Conservation (phyloP, 768 basidiomycete genomes). For the Cystofilobasidium ferigula region DNA sequence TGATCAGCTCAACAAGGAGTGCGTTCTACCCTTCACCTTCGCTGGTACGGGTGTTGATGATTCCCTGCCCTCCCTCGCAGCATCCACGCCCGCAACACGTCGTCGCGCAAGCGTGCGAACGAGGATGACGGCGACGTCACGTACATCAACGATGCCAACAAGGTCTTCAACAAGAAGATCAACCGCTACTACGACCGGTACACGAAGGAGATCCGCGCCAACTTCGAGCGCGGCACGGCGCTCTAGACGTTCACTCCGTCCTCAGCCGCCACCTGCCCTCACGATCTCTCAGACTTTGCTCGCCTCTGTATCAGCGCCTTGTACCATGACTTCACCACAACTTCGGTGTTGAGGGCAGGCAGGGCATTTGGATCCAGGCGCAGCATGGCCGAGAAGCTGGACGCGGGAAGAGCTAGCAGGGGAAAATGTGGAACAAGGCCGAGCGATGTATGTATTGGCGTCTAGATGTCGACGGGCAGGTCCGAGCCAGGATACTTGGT, state of each 20-base stretch:
- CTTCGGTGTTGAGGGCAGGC: conserved; percentile 46
- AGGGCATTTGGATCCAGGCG: too few relatives aligned
- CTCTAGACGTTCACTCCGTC: conserved; percentile 42
- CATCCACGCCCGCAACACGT: conserved; percentile 78
- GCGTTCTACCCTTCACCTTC: conserved; percentile 39
- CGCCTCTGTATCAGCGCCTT: not conserved
- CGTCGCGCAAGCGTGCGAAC: conserved; percentile 76
- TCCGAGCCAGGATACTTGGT: not conserved
- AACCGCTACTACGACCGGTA: conserved; percentile 94
- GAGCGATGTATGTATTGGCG: too few relatives aligned
- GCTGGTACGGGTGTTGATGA: not conserved
- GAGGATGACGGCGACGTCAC: conserved; percentile 94
- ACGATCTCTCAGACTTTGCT: conserved; percentile 55
- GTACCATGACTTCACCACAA: conserved; percentile 22
- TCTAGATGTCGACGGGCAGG: not conserved
- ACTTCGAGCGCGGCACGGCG: conserved; percentile 94
- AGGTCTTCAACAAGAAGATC: conserved; percentile 85
- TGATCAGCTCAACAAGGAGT: conserved; percentile 86
- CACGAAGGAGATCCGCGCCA: conserved; percentile 75
- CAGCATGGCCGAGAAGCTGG: too few relatives aligned
- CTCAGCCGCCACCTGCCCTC: conserved; percentile 47
- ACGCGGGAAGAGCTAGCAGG: too few relatives aligned
- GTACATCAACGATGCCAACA: conserved; percentile 50
- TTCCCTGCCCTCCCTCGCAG: conserved; percentile 41
- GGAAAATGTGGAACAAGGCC: conserved; percentile 56